phyloP scores from a whole-genome alignment of 2,329 filamentous ascomycete species.

The Triangularia setosa region DNA sequence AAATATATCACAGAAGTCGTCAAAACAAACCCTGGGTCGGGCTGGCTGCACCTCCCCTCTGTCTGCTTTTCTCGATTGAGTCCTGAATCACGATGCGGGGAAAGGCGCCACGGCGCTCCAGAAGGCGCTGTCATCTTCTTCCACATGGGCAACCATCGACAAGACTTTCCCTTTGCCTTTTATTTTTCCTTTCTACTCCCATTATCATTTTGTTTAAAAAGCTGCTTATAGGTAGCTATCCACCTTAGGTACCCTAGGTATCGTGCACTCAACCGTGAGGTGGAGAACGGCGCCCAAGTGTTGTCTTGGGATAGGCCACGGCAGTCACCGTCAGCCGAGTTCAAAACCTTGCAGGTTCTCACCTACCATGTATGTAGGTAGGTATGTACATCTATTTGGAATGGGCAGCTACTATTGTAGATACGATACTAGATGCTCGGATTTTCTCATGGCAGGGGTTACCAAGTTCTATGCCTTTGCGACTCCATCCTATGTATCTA shows the following conservation, averaged over 20 bases:
- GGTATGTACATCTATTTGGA: not conserved
- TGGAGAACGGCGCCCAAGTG: no score
- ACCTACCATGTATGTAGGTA: no score
- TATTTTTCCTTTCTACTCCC: not conserved
- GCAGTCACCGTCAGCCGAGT: no score
- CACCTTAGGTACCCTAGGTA: no score
- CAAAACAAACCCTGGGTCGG: not conserved
- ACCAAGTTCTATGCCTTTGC: not conserved
- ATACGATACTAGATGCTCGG: not conserved
- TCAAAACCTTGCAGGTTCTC: no score
- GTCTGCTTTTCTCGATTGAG: not conserved
- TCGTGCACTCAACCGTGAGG: no score
- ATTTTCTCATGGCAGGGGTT: not conserved
- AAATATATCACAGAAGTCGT: not conserved
- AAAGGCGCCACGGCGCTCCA: not conserved
- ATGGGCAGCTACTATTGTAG: not conserved
- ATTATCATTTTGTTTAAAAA: no score
- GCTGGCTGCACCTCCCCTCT: not conserved
- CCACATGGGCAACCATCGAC: no score
- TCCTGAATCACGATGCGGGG: conserved; percentile 3
- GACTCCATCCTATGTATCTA: not conserved
- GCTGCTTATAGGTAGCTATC: no score
- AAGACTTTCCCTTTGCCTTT: not conserved
- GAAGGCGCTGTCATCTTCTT: not conserved
- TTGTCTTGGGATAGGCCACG: no score